A percentile compares a stretch with the other conserved stretches of the same genome.
These are phyloP conservation scores for Astrephomene gubernaculifera DNA, from an alignment of 139 green algal genomes.

Conservation along the genomic window DNA sequence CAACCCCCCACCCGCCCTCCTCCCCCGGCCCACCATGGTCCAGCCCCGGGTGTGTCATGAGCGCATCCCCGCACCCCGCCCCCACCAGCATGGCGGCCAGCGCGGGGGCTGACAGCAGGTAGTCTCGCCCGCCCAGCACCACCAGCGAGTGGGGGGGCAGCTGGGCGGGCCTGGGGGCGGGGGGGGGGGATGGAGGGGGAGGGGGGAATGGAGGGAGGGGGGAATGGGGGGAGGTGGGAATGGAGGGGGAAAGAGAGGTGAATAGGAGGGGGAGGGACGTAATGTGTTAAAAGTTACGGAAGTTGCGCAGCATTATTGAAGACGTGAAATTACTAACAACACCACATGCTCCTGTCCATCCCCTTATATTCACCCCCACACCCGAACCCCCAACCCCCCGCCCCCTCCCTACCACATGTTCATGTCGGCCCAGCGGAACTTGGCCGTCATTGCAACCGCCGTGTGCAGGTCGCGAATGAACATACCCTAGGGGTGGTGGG, in stretches of 20 bases:
- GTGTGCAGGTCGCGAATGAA: slow-evolving; percentile 34
- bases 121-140: slow-evolving; percentile 21
- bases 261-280: too few species aligned
- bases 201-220: not conserved
- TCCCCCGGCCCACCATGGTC: slow-evolving; percentile 16
- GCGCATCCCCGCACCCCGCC: slow-evolving; percentile 7
- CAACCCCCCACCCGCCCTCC: too few species aligned
- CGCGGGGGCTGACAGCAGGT: not conserved
- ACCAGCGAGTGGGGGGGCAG: slow-evolving; percentile 33
- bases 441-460: slow-evolving; percentile 10
- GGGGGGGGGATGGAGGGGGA: not conserved
- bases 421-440: slow-evolving; percentile 44
- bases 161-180: slow-evolving; percentile 8
- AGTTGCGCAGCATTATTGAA: too few species aligned
- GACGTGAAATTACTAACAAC: too few species aligned
- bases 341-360: too few species aligned
- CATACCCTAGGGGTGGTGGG: not conserved
- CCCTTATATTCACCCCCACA: too few species aligned
- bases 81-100: slow-evolving; percentile 9
- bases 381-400: too few species aligned
- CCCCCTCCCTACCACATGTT: slow-evolving; percentile 19
- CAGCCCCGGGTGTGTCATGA: slow-evolving; percentile 21
- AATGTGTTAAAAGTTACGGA: too few species aligned
- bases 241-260: too few species aligned
- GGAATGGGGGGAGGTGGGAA: too few species aligned